These are phyloP conservation scores for Ophiostoma angusticollis DNA, from an alignment of 2,329 filamentous ascomycete genomes.

Conservation along the genomic window DNA sequence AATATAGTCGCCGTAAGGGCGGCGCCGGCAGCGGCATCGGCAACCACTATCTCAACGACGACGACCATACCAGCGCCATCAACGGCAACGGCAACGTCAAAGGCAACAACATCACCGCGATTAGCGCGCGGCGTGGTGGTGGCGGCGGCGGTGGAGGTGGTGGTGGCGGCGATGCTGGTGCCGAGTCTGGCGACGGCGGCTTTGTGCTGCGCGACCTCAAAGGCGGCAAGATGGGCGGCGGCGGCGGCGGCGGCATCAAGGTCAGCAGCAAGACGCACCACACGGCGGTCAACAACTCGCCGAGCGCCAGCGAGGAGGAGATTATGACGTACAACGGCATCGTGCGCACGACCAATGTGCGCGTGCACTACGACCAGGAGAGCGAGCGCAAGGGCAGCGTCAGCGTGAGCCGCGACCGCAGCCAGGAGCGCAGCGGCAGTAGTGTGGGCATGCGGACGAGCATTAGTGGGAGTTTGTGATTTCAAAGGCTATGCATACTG, in stretches of 20 bases:
- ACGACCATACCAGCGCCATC: too few relatives aligned
- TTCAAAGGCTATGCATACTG: too few relatives aligned
- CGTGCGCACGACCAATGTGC: slow-evolving; percentile 23
- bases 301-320: slow-evolving; percentile 25
- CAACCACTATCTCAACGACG: too few relatives aligned
- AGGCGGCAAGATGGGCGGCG: too few relatives aligned
- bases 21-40: background rate
- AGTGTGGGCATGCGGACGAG: slow-evolving; percentile 9
- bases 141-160: background rate
- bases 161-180: background rate
- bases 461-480: slow-evolving; percentile 8
- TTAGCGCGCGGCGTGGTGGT: too few relatives aligned
- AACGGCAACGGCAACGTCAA: background rate
- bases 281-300: slow-evolving; percentile 24
- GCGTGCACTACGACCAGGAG: slow-evolving; percentile 14
- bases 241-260: too few relatives aligned
- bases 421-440: slow-evolving; percentile 7
- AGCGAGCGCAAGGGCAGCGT: slow-evolving; percentile 7
- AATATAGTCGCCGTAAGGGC: slow-evolving; percentile 3
- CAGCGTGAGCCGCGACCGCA: slow-evolving; percentile 6
- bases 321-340: slow-evolving; percentile 29
- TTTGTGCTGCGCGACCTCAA: slow-evolving; percentile 19
- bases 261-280: too few relatives aligned
- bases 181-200: background rate
- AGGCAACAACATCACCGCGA: too few relatives aligned